Evolutionary conservation across 345 rosid genomes (phyloP).

Genomic region (Viola odorata): DNA sequence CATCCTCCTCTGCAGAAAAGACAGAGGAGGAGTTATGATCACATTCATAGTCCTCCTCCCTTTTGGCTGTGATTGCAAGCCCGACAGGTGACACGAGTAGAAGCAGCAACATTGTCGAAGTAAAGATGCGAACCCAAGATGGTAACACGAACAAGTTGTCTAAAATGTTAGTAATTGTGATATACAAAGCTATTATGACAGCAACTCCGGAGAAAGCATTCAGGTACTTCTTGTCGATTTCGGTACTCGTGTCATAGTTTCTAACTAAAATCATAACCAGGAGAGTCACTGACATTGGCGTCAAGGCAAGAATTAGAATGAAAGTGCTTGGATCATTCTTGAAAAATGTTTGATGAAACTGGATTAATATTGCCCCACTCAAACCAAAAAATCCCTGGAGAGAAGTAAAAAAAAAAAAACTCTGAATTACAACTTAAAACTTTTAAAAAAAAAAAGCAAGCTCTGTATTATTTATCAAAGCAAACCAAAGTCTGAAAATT

Average conservation of each 20-base stretch:
- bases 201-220: conserved; percentile 39
- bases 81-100: conserved; percentile 38
- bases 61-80: conserved; percentile 26
- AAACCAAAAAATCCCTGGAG: conserved; percentile 49
- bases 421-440: no score
- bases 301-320: conserved; percentile 37
- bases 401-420: not conserved
- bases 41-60: not conserved
- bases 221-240: conserved; percentile 39
- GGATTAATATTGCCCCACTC: conserved; percentile 53
- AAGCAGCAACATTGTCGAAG: conserved; percentile 28
- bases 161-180: conserved; percentile 35
- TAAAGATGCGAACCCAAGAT: conserved; percentile 14
- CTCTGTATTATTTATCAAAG: no score
- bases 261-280: conserved; percentile 48
- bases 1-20: conserved; percentile 8
- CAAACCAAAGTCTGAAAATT: no score
- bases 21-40: not conserved
- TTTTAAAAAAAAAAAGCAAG: not conserved
- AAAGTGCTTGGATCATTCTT: conserved; percentile 27
- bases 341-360: conserved; percentile 37
- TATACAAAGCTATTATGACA: conserved; percentile 38
- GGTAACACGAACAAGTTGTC: conserved; percentile 26
- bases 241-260: conserved; percentile 15
- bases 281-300: conserved; percentile 30